Percentiles rank a stretch among this genome's conserved stretches.
These are phyloP conservation scores for Leccinellum rugosiceps DNA, from an alignment of 768 basidiomycete genomes.

Conservation along the genomic window DNA sequence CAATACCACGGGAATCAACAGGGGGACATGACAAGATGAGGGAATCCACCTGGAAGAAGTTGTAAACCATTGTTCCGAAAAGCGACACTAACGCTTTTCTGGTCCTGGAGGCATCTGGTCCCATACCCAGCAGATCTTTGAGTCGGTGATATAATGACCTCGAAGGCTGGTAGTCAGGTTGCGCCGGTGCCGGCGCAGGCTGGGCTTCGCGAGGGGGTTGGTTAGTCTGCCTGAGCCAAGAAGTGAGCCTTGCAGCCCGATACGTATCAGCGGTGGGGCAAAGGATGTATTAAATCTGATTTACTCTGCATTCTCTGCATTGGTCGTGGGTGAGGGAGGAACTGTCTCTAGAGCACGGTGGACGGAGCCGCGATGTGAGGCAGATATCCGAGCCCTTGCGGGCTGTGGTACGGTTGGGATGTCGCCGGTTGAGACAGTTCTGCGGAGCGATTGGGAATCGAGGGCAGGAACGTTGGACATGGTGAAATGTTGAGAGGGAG, in stretches of 20 bases:
- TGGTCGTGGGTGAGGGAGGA: conserved; percentile 18
- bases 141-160: conserved; percentile 22
- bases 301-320: conserved; percentile 18
- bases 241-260: conserved; percentile 16
- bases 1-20: conserved; percentile 3
- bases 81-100: conserved; percentile 54
- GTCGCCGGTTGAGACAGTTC: conserved; percentile 35
- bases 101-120: conserved; percentile 46
- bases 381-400: conserved; percentile 27
- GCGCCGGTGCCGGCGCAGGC: not conserved
- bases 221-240: conserved; percentile 26
- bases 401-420: conserved; percentile 27
- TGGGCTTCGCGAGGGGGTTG: conserved; percentile 16
- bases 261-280: conserved; percentile 16
- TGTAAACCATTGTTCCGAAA: conserved; percentile 49
- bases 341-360: conserved; percentile 21
- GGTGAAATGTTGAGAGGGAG: conserved; percentile 19
- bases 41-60: conserved; percentile 49
- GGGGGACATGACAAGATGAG: not conserved
- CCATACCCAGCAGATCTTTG: conserved; percentile 49
- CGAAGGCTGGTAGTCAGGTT: conserved; percentile 6
- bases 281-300: conserved; percentile 3
- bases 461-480: conserved; percentile 26
- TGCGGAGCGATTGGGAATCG: conserved; percentile 33
- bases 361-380: conserved; percentile 25